These are phyloP conservation scores for Neonectria punicea DNA, from an alignment of 2,329 filamentous ascomycete species.

Conservation along the genomic window DNA sequence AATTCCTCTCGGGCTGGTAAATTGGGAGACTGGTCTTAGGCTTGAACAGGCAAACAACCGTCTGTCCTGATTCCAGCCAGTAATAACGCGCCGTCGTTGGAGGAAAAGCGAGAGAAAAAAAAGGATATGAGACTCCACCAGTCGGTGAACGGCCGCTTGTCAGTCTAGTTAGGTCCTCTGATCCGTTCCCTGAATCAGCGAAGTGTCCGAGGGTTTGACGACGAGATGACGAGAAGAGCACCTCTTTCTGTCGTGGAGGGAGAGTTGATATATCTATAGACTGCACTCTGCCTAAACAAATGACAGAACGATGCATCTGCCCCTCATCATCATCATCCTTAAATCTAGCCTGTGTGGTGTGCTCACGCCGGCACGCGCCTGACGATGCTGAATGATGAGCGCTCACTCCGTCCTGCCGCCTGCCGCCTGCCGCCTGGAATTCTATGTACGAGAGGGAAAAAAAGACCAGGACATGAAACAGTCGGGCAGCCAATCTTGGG, in stretches of 20 bases:
- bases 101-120: not conserved
- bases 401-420: constrained; percentile 10
- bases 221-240: not conserved
- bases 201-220: not conserved
- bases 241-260: not conserved
- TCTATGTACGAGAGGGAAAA: not conserved
- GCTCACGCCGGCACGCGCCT: constrained; percentile 22
- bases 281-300: not conserved
- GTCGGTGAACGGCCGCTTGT: constrained; percentile 17
- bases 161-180: not conserved
- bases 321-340: not conserved
- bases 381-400: constrained; percentile 13
- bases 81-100: constrained; percentile 11
- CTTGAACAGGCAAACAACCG: constrained; percentile 6
- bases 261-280: not conserved
- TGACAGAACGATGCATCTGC: not conserved
- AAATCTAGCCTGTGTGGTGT: constrained; percentile 19
- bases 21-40: not conserved
- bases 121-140: constrained; percentile 14
- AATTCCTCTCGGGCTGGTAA: not conserved
- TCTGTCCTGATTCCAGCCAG: not conserved
- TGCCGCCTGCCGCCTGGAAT: constrained; percentile 2
- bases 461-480: not conserved
- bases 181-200: not conserved
- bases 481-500: constrained; percentile 38